Evolutionary conservation across 2,329 filamentous ascomycete species (phyloP), one percentile per base, ranked within the genome.

Genomic region (Hypoxylon sp.): DNA sequence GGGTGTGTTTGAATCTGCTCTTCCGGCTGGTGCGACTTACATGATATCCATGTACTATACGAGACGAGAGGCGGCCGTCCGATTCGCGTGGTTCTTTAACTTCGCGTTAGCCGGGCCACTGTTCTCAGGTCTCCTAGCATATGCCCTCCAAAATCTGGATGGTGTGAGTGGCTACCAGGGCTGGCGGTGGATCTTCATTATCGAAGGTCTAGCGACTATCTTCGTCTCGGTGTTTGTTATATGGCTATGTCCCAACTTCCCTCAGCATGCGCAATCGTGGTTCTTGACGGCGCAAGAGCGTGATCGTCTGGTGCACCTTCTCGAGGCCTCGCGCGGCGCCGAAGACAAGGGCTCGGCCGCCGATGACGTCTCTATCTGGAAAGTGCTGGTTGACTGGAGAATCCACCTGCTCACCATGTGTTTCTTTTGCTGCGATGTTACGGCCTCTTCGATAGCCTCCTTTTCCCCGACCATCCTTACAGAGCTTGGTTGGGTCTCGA

Each of bases 1-100:
- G 82, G 89, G 91, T 58, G 87, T 92, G 3, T 97, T 97, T 75
- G 93, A 97, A 58, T 68, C 72, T 10, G 66, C 70, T 7, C 75
- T 79, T 35, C 75, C 75, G 3, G 76, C 77, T 27, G 77, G 76
- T 8, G 74, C 74, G n/a, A 73, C 74, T 35, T 75, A 74, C 50
- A 72, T 77, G 72, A 75, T 76, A 42, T 75, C 75, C 8, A 71
- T 71, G 62, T 75, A 76, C 63, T 77, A 76, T 61, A 75, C 73
- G 8, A 75, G 71, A 54, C 68, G 67, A 19, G 69, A 77, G 39
- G 71, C 75, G 0, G 70, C 73, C 10, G 56, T 75, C 8, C 71
- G 74, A 21, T 76, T 75, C 44, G 76, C 77, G 3, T 74, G 76
- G 70, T 79, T 78, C 70, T 78, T 78, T 69, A 76, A 76, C 65